These are phyloP conservation scores for Pseudozyma pruni DNA, from an alignment of 1,284 basidiomycete genomes.

Conservation along the genomic window DNA sequence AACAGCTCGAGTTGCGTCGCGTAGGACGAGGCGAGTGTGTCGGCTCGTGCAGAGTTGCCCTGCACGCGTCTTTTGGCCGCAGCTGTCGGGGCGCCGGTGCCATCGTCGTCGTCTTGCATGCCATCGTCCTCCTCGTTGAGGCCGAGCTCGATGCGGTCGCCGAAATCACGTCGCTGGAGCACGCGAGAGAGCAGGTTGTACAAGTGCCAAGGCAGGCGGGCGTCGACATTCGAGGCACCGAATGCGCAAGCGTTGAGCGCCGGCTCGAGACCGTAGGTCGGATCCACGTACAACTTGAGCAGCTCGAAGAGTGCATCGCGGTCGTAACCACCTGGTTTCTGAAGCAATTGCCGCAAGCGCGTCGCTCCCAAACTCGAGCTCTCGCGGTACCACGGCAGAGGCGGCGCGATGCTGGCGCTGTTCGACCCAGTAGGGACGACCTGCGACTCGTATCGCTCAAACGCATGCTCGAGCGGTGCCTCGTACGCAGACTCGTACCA, in stretches of 20 bases:
- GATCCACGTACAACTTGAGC: slow-evolving; percentile 78
- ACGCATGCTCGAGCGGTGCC: slow-evolving; percentile 77
- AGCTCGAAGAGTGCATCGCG: slow-evolving; percentile 84
- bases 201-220: slow-evolving; percentile 89
- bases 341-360: slow-evolving; percentile 46
- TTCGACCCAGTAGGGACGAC: slow-evolving; percentile 48
- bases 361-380: slow-evolving; percentile 53
- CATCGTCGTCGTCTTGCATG: slow-evolving; percentile 48
- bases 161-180: slow-evolving; percentile 83
- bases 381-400: slow-evolving; percentile 65
- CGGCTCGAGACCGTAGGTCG: slow-evolving; percentile 70
- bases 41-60: slow-evolving; percentile 75
- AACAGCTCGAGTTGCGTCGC: slow-evolving; percentile 85
- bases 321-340: slow-evolving; percentile 45
- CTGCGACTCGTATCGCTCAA: slow-evolving; percentile 75
- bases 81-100: slow-evolving; percentile 74
- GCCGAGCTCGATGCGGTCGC: slow-evolving; percentile 75
- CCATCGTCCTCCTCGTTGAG: slow-evolving; percentile 67
- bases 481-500: slow-evolving; percentile 88
- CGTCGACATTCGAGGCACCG: slow-evolving; percentile 80
- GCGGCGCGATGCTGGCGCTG: slow-evolving; percentile 58
- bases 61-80: slow-evolving; percentile 10
- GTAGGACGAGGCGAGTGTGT: slow-evolving; percentile 83
- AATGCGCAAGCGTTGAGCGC: slow-evolving; percentile 78
- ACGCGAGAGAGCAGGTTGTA: slow-evolving; percentile 87